Evolutionary conservation across 2,329 filamentous ascomycete species (phyloP).

Genomic region (Diplocarpon rosae): DNA sequence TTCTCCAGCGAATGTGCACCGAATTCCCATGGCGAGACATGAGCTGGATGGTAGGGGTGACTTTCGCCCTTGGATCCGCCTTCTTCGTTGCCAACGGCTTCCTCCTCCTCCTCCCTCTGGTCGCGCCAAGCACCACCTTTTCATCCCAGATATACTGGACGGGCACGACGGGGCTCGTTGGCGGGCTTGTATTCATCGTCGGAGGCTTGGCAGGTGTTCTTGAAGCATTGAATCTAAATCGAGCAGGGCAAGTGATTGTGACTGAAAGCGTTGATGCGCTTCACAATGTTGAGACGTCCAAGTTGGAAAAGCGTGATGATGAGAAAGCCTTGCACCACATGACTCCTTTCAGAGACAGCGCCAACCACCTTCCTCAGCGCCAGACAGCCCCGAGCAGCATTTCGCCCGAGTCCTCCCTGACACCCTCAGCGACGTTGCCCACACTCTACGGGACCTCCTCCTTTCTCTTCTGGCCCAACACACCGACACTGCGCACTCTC

Average conservation of each 20-base stretch:
- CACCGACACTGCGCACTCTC: slow-evolving; percentile 7
- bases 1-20: slow-evolving; percentile 13
- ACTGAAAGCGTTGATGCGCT: slow-evolving; percentile 5
- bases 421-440: slow-evolving; percentile 1
- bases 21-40: slow-evolving; percentile 15
- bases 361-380: not conserved
- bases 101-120: slow-evolving; percentile 13
- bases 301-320: not conserved
- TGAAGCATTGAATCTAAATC: slow-evolving; percentile 15
- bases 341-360: not conserved
- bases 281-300: not conserved
- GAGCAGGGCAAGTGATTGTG: slow-evolving; percentile 8
- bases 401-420: slow-evolving; percentile 1
- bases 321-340: not conserved
- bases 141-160: slow-evolving; percentile 12
- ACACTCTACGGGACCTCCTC: slow-evolving; percentile 9
- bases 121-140: slow-evolving; percentile 11
- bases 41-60: slow-evolving; percentile 14
- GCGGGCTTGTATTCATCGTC: slow-evolving; percentile 13
- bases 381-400: slow-evolving; percentile 1
- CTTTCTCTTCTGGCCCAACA: slow-evolving; percentile 16
- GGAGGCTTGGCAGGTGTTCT: slow-evolving; percentile 15
- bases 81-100: slow-evolving; percentile 18
- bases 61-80: slow-evolving; percentile 15
- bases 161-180: slow-evolving; percentile 10